A percentile compares a stretch with the other conserved stretches of the same genome.
These are phyloP conservation scores for Mucor velutinosus DNA, from an alignment of 371 early-diverging fungal genomes.

Conservation along the genomic window DNA sequence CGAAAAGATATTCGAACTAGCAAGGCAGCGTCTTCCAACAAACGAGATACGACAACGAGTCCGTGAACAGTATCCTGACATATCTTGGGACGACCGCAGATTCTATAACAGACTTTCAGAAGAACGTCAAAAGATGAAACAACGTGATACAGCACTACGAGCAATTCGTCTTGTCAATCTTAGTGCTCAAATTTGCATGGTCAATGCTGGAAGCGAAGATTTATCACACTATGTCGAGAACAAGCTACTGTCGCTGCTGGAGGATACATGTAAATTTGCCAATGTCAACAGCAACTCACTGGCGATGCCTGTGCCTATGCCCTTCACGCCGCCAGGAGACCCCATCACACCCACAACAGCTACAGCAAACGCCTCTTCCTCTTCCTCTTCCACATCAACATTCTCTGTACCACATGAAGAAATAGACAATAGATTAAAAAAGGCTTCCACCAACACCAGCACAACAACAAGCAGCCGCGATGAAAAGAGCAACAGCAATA, in stretches of 20 bases:
- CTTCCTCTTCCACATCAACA: neutral
- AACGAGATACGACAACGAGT: constrained; percentile 60
- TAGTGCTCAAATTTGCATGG: constrained; percentile 42
- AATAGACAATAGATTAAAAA: constrained; percentile 8
- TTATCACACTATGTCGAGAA: constrained; percentile 51
- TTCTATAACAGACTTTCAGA: constrained; percentile 67
- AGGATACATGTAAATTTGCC: constrained; percentile 40
- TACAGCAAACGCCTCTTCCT: neutral
- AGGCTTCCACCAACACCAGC: neutral
- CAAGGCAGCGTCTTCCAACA: constrained; percentile 55
- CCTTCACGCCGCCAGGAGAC: neutral
- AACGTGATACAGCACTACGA: constrained; percentile 53
- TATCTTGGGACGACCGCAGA: constrained; percentile 65
- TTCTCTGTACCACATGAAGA: constrained; percentile 14
- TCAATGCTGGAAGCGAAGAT: constrained; percentile 49
- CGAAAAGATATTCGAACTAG: constrained; percentile 58
- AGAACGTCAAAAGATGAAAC: constrained; percentile 62
- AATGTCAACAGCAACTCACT: constrained; percentile 20
- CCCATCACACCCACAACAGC: neutral
- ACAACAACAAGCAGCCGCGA: neutral
- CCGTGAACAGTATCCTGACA: constrained; percentile 53
- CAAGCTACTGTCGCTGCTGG: constrained; percentile 41
- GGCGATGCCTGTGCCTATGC: constrained; percentile 13
- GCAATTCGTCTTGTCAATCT: constrained; percentile 45
- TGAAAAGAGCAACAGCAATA: neutral